Evolutionary conservation across 2,329 filamentous ascomycete genomes (phyloP), one percentile per base, ranked within the genome.

Genomic region (Elsinoe australis): DNA sequence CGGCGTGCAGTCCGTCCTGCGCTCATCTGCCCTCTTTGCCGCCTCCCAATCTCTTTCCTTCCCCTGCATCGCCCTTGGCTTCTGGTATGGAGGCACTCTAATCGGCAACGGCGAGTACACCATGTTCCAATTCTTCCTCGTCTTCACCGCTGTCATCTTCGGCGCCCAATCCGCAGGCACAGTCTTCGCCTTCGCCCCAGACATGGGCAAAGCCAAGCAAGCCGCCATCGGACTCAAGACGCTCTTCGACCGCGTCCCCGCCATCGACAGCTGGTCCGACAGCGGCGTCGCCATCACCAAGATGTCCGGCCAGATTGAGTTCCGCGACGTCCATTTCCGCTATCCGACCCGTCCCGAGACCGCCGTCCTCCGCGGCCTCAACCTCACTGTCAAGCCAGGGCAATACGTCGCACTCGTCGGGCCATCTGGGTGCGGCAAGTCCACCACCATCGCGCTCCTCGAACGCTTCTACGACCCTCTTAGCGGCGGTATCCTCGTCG

Each of bases 391-490:
- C 33, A 78, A 80, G 21, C 85, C 85, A 0, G 87, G 86, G 3
- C 85, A 90, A 61, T 92, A 90, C 58, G 76, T 90, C 5, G 92
- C 90, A 0, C 76, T 96, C 2, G 92, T 96, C 6, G 92, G 92
- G n/a, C 84, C 90, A 0, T 92, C 85, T 36, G 90, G 92, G 2
- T 95, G 89, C 60, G 92, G 92, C 50, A 96, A 98, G 71, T 87
- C 82, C 42, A 96, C 92, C 0, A 94, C 89, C 0, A 94, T 96
- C 61, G 85, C 87, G 3, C 74, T 96, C 3, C 72, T 96, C 24
- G 90, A 96, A 64, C 84, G 92, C 26, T 96, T 96, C 70, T 96
- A 96, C 62, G 88, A 96, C 58, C 86, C 89, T 0, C 74, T 92
- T 0, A 75, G 79, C 0, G 92, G 92, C 9, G 81, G 81, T 10